Evolutionary conservation across 768 basidiomycete species (phyloP).

Genomic region (Lyophyllum semitale): DNA sequence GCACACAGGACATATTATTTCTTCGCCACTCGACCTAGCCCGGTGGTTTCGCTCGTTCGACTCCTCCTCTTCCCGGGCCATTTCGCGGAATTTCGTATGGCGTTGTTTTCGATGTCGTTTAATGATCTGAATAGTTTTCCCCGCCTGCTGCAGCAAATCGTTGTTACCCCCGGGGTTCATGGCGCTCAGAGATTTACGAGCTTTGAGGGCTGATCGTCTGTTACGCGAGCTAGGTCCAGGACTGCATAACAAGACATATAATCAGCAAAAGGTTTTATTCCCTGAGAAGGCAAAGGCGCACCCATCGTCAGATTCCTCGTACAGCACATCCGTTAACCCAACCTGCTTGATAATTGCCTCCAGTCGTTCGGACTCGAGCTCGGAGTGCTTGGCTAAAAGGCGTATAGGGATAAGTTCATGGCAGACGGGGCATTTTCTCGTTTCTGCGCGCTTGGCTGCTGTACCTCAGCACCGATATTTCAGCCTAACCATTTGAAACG

Average conservation of each 20-base stretch:
- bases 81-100: slow-evolving; percentile 64
- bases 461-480: slow-evolving; percentile 6
- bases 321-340: slow-evolving; percentile 59
- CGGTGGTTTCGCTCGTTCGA: slow-evolving; percentile 29
- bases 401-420: slow-evolving; percentile 71
- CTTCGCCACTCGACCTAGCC: slow-evolving; percentile 33
- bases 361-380: slow-evolving; percentile 68
- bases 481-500: not conserved
- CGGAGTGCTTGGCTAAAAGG: slow-evolving; percentile 63
- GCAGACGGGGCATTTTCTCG: slow-evolving; percentile 74
- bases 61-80: slow-evolving; percentile 64
- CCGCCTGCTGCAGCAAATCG: slow-evolving; percentile 39
- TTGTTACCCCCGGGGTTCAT: slow-evolving; percentile 16
- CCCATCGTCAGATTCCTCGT: slow-evolving; percentile 58
- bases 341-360: slow-evolving; percentile 66
- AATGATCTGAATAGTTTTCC: slow-evolving; percentile 61
- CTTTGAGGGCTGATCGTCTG: slow-evolving; percentile 40
- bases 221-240: slow-evolving; percentile 37
- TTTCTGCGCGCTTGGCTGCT: slow-evolving; percentile 73
- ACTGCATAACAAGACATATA: slow-evolving; percentile 17
- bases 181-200: slow-evolving; percentile 38
- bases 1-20: slow-evolving; percentile 74
- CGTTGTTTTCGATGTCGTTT: slow-evolving; percentile 72
- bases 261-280: not conserved
- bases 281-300: slow-evolving; percentile 28